A percentile compares a stretch with the other conserved stretches of the same genome.
These are phyloP conservation scores for Cryomyces minteri DNA, from an alignment of 495 filamentous ascomycete species.

Conservation along the genomic window DNA sequence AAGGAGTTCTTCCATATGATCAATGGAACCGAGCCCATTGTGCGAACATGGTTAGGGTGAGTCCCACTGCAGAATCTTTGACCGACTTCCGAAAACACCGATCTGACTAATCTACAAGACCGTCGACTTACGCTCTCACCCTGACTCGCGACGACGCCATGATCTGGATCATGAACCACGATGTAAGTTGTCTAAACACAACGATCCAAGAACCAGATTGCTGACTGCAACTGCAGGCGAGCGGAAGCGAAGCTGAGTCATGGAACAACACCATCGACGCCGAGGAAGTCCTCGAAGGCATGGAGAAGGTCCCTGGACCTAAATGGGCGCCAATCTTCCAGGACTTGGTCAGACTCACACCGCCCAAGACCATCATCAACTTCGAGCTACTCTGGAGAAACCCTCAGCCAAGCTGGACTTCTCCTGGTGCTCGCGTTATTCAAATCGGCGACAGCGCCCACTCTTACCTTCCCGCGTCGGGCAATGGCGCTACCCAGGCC, in stretches of 20 bases:
- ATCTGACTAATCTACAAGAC: constrained; percentile 11
- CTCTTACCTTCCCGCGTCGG: constrained; percentile 17
- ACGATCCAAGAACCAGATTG: background rate
- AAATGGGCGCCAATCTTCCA: constrained; percentile 16
- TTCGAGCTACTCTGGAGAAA: constrained; percentile 19
- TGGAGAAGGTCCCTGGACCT: constrained; percentile 26
- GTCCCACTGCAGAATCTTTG: background rate
- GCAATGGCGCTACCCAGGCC: constrained; percentile 20
- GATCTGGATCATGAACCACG: constrained; percentile 39
- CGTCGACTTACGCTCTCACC: constrained; percentile 30
- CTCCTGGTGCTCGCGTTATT: constrained; percentile 14
- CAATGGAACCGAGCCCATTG: constrained; percentile 17
- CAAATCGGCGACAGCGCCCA: constrained; percentile 21
- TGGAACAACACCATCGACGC: constrained; percentile 33
- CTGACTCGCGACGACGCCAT: constrained; percentile 29
- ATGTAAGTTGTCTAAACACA: constrained; percentile 17
- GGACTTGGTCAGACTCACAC: constrained; percentile 12
- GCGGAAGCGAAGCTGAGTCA: constrained; percentile 27
- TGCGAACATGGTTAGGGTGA: constrained; percentile 17
- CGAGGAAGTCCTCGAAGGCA: constrained; percentile 33
- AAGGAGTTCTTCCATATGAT: constrained; percentile 22
- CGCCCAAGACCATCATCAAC: constrained; percentile 17
- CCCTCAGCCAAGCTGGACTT: constrained; percentile 17
- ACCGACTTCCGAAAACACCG: background rate
- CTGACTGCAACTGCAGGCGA: constrained; percentile 18